Evolutionary conservation across 495 filamentous ascomycete species (phyloP), one percentile per base, ranked within the genome.

Genomic region (Aspergillus avenaceus): DNA sequence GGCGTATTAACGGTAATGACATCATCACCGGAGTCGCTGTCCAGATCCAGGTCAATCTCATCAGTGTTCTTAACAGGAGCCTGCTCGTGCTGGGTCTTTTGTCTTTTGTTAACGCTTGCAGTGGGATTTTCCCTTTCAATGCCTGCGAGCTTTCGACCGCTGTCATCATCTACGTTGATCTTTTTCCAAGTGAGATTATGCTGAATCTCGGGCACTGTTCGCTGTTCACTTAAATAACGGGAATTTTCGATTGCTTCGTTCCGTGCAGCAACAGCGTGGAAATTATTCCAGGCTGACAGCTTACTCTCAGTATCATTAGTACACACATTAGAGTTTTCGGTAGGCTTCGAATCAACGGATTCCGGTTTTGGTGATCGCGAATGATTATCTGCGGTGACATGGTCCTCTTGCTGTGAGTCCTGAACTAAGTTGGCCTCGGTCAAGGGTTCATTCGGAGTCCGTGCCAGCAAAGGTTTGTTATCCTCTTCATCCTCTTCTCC

Each of bases 11-110:
- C 14, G 26, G 36, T 21, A 14, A 32, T 5, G 12, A 48, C 46
- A 8, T 54, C 54, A 1, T 53, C 40, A 18, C 64, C 60, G 11
- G 73, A 67, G 13, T 72, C 74, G 16, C 78, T 76, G 42, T 84
- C 77, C n/a, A 78, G 53, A 42, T 77, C 78, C 12, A 84, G 64
- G 37, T 77, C 70, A 16, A 79, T 81, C 48, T 82, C 74, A 27
- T 79, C 76, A 5, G 59, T 42, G 44, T 81, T 81, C 51, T 69
- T 66, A 28, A 65, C 60, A 5, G 41, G 12, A 11, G 21, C 31
- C 11, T 28, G 7, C 0, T 54, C 50, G 36, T 60, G 52, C 13
- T 54, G 12, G 7, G 53, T 24, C 46, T 64, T 67, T 25, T 58
- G 64, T 34, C 61, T 63, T 36, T 67, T 67, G 25, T 14, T 55